Evolutionary conservation across 2,329 filamentous ascomycete genomes (phyloP).

Genomic region (Aspergillus calidoustus): DNA sequence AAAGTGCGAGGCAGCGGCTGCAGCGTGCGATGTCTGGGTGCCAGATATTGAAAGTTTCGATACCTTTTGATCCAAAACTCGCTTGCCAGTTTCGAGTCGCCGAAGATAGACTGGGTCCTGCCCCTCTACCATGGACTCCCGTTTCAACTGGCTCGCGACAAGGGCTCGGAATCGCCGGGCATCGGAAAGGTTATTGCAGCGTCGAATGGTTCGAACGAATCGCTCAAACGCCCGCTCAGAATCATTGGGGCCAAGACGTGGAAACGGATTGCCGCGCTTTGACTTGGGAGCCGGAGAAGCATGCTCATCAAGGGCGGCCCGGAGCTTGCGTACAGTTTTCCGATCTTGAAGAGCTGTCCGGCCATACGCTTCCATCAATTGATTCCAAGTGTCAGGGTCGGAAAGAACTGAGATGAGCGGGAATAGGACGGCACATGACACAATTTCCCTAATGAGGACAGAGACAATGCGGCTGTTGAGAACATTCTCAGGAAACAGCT

Average conservation of each 20-base stretch:
- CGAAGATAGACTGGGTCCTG: constrained; percentile 87
- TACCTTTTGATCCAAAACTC: constrained; percentile 87
- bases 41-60: constrained; percentile 75
- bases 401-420: constrained; percentile 79
- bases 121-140: constrained; percentile 75
- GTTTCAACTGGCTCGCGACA: constrained; percentile 87
- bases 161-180: constrained; percentile 90
- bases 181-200: constrained; percentile 89
- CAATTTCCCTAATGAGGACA: constrained; percentile 82
- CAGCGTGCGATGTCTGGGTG: constrained; percentile 43
- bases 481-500: constrained; percentile 73
- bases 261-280: constrained; percentile 70
- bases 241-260: constrained; percentile 78
- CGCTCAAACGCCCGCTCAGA: constrained; percentile 92
- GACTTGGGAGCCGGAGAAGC: constrained; percentile 76
- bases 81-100: constrained; percentile 86
- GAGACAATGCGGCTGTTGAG: constrained; percentile 80
- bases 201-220: constrained; percentile 86
- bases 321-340: constrained; percentile 88
- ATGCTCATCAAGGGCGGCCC: constrained; percentile 91
- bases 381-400: constrained; percentile 97
- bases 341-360: constrained; percentile 89
- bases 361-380: constrained; percentile 87
- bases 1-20: constrained; percentile 34
- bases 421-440: constrained; percentile 87